Conservation (phyloP, 805 yeast species). For the Barnettozyma botsteinii region DNA sequence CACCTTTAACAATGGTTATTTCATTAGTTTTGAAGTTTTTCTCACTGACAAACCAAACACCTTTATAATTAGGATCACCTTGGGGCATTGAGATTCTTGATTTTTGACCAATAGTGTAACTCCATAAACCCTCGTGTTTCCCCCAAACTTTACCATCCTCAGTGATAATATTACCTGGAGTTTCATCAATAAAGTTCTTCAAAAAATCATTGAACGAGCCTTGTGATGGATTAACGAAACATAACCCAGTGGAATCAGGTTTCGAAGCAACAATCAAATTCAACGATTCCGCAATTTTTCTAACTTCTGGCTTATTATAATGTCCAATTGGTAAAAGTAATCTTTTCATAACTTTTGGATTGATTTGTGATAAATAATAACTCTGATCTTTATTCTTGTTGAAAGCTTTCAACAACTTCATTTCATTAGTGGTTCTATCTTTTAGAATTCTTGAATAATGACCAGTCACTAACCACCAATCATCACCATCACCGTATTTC, state of each 20-base stretch:
- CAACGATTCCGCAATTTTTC: constrained; percentile 55
- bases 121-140: constrained; percentile 82
- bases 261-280: constrained; percentile 62
- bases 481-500: constrained; percentile 28
- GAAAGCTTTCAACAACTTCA: constrained; percentile 51
- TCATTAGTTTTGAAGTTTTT: constrained; percentile 63
- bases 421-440: constrained; percentile 26
- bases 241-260: constrained; percentile 91
- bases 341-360: constrained; percentile 37
- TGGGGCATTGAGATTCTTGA: constrained; percentile 78
- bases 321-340: constrained; percentile 80
- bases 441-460: constrained; percentile 60
- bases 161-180: constrained; percentile 77
- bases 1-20: constrained; percentile 71
- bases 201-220: constrained; percentile 72
- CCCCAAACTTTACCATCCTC: constrained; percentile 76
- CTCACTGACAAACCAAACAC: constrained; percentile 82
- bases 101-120: constrained; percentile 90
- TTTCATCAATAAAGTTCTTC: constrained; percentile 62
- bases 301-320: constrained; percentile 64
- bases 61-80: constrained; percentile 66
- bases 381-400: constrained; percentile 79
- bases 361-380: constrained; percentile 73
- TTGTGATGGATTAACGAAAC: constrained; percentile 69
- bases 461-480: constrained; percentile 90